Conservation (phyloP, 192 early-diverging fungal species). For the Phycomyces nitens region DNA sequence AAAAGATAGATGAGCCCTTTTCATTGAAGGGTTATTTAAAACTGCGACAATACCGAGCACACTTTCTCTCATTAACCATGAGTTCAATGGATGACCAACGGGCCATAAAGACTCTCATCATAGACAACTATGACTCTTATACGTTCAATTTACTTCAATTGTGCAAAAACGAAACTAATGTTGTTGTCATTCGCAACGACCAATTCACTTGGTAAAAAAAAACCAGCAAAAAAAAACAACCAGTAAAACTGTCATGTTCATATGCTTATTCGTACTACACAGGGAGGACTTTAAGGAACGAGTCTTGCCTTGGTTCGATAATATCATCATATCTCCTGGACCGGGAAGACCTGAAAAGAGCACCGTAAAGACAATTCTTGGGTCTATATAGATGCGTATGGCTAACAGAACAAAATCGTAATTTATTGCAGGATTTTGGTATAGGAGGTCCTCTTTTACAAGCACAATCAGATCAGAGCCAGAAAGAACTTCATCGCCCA, state of each 20-base stretch:
- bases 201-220: slow-evolving; percentile 75
- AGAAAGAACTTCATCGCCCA: slow-evolving; percentile 50
- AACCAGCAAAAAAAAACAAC: not conserved
- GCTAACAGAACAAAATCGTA: too few species aligned
- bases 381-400: too few species aligned
- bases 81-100: not conserved
- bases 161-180: slow-evolving; percentile 44
- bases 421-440: slow-evolving; percentile 71
- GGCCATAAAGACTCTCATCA: slow-evolving; percentile 62
- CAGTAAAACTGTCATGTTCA: not conserved
- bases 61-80: too few species aligned
- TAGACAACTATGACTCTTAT: slow-evolving; percentile 98
- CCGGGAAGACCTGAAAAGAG: slow-evolving; percentile 76
- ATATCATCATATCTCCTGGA: slow-evolving; percentile 89
- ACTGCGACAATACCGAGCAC: too few species aligned
- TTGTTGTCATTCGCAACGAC: slow-evolving; percentile 90
- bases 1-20: too few species aligned
- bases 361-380: too few species aligned
- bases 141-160: slow-evolving; percentile 93
- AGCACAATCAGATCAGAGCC: slow-evolving; percentile 24
- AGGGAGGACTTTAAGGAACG: slow-evolving; percentile 54
- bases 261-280: not conserved
- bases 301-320: slow-evolving; percentile 83
- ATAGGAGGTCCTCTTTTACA: slow-evolving; percentile 60
- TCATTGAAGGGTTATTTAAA: too few species aligned